phyloP scores from a whole-genome alignment of 768 basidiomycete genomes.

The Tricholoma sp. region DNA sequence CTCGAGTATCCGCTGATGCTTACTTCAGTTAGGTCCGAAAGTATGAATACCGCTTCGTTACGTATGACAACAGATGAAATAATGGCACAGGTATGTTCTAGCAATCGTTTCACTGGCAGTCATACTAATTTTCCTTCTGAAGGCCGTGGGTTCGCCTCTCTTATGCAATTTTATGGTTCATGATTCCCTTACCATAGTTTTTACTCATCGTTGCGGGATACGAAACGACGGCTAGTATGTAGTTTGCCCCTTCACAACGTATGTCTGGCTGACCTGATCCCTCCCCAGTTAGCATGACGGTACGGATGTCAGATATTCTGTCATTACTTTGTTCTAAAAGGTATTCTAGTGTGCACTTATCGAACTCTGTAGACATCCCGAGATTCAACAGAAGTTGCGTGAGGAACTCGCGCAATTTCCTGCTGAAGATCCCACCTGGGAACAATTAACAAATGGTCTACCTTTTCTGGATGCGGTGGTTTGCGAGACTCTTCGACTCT shows the following conservation, averaged over 20 bases:
- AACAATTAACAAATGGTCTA: conserved; percentile 32
- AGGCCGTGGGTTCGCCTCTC: background rate
- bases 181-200: background rate
- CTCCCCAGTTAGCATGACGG: no score
- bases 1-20: background rate
- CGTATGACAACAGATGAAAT: conserved; percentile 33
- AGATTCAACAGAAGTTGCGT: background rate
- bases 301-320: no score
- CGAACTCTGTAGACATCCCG: no score
- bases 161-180: background rate
- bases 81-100: conserved; percentile 25
- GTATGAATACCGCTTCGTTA: conserved; percentile 18
- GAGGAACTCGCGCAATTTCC: conserved; percentile 32
- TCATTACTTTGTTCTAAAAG: no score
- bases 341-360: no score
- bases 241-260: no score
- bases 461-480: conserved; percentile 53
- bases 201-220: background rate
- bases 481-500: conserved; percentile 32
- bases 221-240: conserved; percentile 1
- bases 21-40: conserved; percentile 30
- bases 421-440: no score
- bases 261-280: background rate
- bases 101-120: background rate
- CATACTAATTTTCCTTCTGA: background rate